Base-by-base conservation (phyloP, 441 rosid species). In the Mallotus repandus region DNA sequence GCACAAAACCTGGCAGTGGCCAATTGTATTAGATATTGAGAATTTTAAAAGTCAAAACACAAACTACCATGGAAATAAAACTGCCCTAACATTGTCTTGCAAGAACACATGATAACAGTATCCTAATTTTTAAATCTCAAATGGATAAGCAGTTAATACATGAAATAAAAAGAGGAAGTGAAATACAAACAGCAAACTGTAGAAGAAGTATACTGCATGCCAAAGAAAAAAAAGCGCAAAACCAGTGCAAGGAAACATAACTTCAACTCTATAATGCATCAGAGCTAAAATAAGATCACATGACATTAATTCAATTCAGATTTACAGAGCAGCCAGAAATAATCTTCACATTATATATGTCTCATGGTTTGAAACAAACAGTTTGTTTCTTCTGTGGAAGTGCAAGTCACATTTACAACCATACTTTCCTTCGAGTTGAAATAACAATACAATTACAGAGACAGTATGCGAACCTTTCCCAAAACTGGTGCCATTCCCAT, bases 401-500 rank as follows among this genome's bases (percentile, higher is more conserved):
- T 18, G 22, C 16, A 18, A 56, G n/a, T 9, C 25, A 29, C 32
- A 29, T 2, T 29, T 29, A 29, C 32, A 29, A 29, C 54, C 19
- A 5, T 62, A 49, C 32, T 55, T 70, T 60, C 72, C 58, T 45
- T 60, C 32, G 15, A 3, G 48, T n/a, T 60, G 18, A 45, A 68
- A 21, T 9, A 38, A 16, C 11, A 50, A 62, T 15, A 18, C 19
- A 60, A 68, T 66, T 32, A 48, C 12, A 3, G 53, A 73, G 49
- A 61, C 38, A 53, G 48, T 60, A 74, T 63, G 14, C 80, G 80
- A 84, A 93, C 99, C 92, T 95, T 95, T 53, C 99, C 99, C 68
- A 96, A 85, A 74, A 91, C 85, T 46, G 98, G 97, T 32, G 99
- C 97, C 99, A 93, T 96, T 66, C 99, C 99, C 99, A 96, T 96